These are phyloP conservation scores for Penicillium sp. DNA, from an alignment of 2,329 filamentous ascomycete genomes.

Conservation along the genomic window DNA sequence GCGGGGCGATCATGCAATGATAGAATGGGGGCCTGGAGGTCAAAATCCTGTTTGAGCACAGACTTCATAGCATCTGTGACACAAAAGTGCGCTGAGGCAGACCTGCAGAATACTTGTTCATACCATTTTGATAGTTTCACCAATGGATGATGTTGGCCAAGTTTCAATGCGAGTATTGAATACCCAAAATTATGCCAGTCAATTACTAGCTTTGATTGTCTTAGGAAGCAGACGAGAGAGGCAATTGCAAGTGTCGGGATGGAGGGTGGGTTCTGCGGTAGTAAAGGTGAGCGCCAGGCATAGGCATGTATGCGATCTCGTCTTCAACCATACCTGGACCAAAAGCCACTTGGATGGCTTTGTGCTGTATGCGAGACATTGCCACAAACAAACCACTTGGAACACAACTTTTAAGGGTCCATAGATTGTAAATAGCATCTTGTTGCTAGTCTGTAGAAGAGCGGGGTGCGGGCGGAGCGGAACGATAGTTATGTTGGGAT, in stretches of 20 bases:
- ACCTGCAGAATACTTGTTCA: conserved; percentile 70
- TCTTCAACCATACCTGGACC: conserved; percentile 61
- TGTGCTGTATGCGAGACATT: conserved; percentile 71
- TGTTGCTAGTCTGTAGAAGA: conserved; percentile 66
- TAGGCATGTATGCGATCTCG: background rate
- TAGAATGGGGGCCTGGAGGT: conserved; percentile 64
- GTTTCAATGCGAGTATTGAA: conserved; percentile 76
- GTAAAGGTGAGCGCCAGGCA: conserved; percentile 3
- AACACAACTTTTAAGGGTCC: conserved; percentile 84
- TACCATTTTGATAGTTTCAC: conserved; percentile 76
- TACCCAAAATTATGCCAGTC: conserved; percentile 99
- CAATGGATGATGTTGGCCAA: conserved; percentile 68
- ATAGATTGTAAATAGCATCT: conserved; percentile 73
- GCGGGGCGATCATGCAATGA: conserved; percentile 87
- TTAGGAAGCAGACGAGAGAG: conserved; percentile 69
- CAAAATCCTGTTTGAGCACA: conserved; percentile 69
- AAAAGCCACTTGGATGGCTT: conserved; percentile 81
- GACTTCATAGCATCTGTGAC: conserved; percentile 87
- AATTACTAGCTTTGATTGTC: conserved; percentile 80
- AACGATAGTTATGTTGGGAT: conserved; percentile 70
- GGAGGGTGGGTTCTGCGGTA: conserved; percentile 79
- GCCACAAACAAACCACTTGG: conserved; percentile 73
- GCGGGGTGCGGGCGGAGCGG: conserved; percentile 69
- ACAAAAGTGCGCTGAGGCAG: conserved; percentile 74
- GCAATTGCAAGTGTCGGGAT: conserved; percentile 86